These are phyloP conservation scores for Salix udensis DNA, from an alignment of 345 rosid genomes.

Conservation along the genomic window DNA sequence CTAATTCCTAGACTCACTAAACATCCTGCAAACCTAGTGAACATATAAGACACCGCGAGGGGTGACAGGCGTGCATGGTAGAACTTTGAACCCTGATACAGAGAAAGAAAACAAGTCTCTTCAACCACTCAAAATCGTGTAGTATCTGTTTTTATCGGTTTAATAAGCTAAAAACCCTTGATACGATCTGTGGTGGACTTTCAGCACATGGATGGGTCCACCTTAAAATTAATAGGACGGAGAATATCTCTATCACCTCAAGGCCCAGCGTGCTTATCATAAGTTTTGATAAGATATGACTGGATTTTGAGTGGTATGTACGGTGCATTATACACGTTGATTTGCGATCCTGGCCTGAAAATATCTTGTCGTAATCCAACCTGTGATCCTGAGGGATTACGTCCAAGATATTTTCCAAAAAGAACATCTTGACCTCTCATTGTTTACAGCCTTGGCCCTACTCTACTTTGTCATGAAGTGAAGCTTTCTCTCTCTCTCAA, in stretches of 20 bases:
- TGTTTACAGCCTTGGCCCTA: not conserved
- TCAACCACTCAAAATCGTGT: too few species aligned
- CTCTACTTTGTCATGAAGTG: not conserved
- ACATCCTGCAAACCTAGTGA: too few species aligned
- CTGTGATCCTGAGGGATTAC: not conserved
- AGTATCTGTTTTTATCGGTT: too few species aligned
- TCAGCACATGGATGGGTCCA: not conserved
- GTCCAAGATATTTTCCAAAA: not conserved
- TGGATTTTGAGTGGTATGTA: not conserved
- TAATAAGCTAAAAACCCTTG: too few species aligned
- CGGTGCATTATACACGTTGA: not conserved
- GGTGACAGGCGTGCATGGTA: too few species aligned
- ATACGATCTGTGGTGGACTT: too few species aligned
- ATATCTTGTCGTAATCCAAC: not conserved
- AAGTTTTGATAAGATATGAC: not conserved
- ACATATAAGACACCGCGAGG: too few species aligned
- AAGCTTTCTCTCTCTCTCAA: too few species aligned
- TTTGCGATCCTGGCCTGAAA: not conserved
- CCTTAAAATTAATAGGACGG: not conserved
- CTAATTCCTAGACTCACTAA: too few species aligned
- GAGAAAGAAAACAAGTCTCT: too few species aligned
- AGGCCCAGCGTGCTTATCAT: not conserved
- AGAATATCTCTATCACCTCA: not conserved
- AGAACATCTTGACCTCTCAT: not conserved
- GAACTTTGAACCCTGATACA: too few species aligned